Conservation (phyloP, 306 rosid genomes). For the Acacia crassicarpa region DNA sequence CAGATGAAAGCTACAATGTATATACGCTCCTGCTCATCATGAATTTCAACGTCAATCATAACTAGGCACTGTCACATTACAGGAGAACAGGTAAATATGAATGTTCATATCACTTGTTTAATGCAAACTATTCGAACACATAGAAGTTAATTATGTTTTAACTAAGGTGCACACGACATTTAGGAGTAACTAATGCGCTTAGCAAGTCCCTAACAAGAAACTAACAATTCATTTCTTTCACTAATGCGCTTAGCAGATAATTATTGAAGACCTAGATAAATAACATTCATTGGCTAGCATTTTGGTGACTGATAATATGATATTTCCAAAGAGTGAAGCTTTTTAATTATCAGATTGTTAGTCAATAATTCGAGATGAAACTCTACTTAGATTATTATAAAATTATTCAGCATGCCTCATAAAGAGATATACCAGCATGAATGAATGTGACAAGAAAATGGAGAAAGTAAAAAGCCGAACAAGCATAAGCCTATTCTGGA, state of each 20-base stretch:
- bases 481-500: conserved; percentile 86
- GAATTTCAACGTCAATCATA: no score
- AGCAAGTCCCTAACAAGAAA: no score
- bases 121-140: no score
- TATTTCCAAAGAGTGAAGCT: background rate
- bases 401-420: conserved; percentile 93
- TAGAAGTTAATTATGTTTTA: no score
- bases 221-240: background rate
- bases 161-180: no score
- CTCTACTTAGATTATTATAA: conserved; percentile 86
- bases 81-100: no score
- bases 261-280: background rate
- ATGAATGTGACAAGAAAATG: conserved; percentile 64
- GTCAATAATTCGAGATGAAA: conserved; percentile 60
- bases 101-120: no score
- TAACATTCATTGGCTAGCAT: background rate
- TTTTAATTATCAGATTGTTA: background rate
- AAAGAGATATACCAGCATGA: conserved; percentile 90
- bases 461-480: conserved; percentile 78
- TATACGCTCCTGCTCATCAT: background rate
- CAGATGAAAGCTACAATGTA: background rate
- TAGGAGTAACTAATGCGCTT: no score
- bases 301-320: background rate
- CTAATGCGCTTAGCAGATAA: background rate
- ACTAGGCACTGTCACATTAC: no score